These are phyloP conservation scores for Venturia carpophila DNA, from an alignment of 2,329 filamentous ascomycete genomes.

Conservation along the genomic window DNA sequence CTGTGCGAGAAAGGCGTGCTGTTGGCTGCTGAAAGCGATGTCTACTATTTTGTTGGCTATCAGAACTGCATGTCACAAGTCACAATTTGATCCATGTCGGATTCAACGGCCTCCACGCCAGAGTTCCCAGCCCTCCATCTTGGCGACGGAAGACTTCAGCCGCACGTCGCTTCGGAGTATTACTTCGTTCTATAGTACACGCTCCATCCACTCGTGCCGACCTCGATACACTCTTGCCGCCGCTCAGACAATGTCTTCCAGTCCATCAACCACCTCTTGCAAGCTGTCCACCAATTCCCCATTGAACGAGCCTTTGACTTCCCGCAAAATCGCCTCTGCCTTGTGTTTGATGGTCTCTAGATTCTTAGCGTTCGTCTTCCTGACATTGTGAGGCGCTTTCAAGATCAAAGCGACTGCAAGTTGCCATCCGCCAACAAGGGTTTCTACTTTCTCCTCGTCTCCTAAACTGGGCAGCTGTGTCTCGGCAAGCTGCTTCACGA, in stretches of 20 bases:
- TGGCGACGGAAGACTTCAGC: neutral
- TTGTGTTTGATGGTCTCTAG: conserved; percentile 1
- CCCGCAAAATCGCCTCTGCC: neutral
- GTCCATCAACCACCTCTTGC: conserved; percentile 5
- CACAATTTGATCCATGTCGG: neutral
- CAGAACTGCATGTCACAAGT: too few species aligned
- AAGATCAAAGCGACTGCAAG: conserved; percentile 7
- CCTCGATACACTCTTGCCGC: neutral
- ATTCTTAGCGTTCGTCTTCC: neutral
- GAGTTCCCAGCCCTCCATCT: neutral
- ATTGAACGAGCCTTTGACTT: neutral
- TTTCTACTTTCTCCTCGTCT: conserved; percentile 11
- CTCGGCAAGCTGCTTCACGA: conserved; percentile 12
- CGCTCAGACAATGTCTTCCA: neutral
- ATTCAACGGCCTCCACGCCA: neutral
- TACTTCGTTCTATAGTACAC: too few species aligned
- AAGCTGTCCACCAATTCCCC: neutral
- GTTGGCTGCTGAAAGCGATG: too few species aligned
- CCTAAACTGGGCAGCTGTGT: neutral
- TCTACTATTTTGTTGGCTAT: too few species aligned
- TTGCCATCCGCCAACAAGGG: conserved; percentile 13
- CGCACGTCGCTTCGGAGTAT: neutral
- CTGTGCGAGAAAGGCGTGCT: too few species aligned
- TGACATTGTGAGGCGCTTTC: conserved; percentile 4
- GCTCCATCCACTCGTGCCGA: neutral